These are phyloP conservation scores for Fremontodendron californicum DNA, from an alignment of 345 rosid species.

Conservation along the genomic window DNA sequence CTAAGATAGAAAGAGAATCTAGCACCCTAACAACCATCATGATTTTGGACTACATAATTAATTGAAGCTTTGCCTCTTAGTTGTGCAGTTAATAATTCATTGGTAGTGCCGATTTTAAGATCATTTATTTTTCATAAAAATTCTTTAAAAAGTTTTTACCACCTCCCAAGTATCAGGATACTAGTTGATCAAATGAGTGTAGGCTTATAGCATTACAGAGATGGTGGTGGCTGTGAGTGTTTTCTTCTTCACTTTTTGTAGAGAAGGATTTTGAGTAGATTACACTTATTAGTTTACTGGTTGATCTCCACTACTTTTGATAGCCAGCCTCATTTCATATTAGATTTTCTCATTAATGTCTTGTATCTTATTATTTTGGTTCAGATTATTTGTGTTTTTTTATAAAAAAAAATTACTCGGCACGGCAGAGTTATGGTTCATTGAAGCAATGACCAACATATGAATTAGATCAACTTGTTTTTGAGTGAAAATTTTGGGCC, in stretches of 20 bases:
- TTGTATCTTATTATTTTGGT: neutral
- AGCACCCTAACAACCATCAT: too few relatives aligned
- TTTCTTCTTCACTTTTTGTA: neutral
- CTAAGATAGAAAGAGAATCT: too few relatives aligned
- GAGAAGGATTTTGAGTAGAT: neutral
- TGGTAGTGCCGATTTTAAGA: neutral
- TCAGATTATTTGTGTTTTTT: neutral
- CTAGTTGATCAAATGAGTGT: neutral
- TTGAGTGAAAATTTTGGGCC: neutral
- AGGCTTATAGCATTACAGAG: neutral
- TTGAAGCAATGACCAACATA: neutral
- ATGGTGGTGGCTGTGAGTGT: neutral
- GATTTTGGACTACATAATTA: neutral
- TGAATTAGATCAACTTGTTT: neutral
- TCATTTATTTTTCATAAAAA: neutral
- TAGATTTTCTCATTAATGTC: neutral
- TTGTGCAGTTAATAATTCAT: neutral
- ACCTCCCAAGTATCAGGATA: neutral
- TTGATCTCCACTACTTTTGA: neutral
- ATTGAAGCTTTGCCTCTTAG: neutral
- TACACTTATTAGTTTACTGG: neutral
- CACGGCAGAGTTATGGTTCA: neutral
- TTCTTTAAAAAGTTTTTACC: neutral
- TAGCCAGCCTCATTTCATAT: neutral
- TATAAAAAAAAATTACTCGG: neutral